These are phyloP conservation scores for Galerina marginata DNA, from an alignment of 768 basidiomycete species.

Conservation along the genomic window DNA sequence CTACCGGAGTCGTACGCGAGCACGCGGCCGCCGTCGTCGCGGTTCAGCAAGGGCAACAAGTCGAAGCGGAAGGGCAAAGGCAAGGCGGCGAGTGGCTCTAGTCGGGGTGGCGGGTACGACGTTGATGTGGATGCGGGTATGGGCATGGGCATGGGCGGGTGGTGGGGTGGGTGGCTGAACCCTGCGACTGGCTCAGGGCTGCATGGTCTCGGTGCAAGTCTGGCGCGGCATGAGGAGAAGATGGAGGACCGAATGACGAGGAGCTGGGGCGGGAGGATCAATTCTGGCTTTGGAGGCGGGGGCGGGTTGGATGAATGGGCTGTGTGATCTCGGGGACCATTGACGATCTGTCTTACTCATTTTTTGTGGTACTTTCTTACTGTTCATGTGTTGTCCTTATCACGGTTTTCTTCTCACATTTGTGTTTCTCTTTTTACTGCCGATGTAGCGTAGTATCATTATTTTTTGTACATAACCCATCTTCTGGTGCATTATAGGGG, in stretches of 20 bases:
- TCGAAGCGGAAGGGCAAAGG: conserved; percentile 26
- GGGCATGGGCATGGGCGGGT: conserved; percentile 24
- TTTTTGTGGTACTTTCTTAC: too few species aligned
- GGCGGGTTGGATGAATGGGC: conserved; percentile 62
- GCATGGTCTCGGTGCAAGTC: conserved; percentile 20
- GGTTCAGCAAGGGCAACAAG: conserved; percentile 41
- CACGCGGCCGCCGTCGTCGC: conserved; percentile 35
- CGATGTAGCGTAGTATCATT: conserved; percentile 3
- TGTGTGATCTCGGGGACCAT: conserved; percentile 35
- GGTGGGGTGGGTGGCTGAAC: conserved; percentile 33
- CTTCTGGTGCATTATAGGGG: background rate
- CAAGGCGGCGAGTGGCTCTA: background rate
- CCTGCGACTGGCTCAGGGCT: conserved; percentile 18
- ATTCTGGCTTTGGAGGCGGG: conserved; percentile 37
- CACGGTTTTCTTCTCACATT: background rate
- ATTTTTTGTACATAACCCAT: background rate
- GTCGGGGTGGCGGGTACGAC: background rate
- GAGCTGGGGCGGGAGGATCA: conserved; percentile 50
- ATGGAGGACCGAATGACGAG: conserved; percentile 58
- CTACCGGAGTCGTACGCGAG: conserved; percentile 69
- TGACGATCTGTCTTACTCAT: too few species aligned
- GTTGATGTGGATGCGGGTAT: conserved; percentile 20
- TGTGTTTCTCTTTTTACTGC: background rate
- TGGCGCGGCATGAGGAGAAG: conserved; percentile 47
- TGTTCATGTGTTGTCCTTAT: too few species aligned